Evolutionary conservation across 306 rosid species (phyloP).

Genomic region (Prunus fruticosa): DNA sequence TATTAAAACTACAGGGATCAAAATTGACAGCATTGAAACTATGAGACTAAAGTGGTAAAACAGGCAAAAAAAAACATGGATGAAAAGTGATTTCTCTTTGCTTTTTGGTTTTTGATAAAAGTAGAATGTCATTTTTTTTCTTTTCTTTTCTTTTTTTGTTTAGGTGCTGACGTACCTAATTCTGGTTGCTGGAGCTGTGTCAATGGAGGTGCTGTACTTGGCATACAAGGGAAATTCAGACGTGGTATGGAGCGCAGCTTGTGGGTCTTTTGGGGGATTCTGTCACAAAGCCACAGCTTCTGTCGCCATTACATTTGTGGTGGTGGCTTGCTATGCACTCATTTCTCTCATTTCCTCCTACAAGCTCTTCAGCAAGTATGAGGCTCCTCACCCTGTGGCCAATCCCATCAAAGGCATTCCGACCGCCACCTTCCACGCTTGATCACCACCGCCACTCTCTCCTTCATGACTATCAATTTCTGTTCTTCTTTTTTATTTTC

Average conservation of each 20-base stretch:
- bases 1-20: too few relatives aligned
- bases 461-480: not conserved
- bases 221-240: conserved; percentile 61
- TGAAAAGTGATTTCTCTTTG: too few relatives aligned
- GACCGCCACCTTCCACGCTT: conserved; percentile 44
- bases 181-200: conserved; percentile 66
- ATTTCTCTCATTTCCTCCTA: conserved; percentile 77
- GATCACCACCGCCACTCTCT: not conserved
- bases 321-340: conserved; percentile 49
- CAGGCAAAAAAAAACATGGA: too few relatives aligned
- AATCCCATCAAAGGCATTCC: conserved; percentile 34
- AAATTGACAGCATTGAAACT: too few relatives aligned
- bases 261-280: conserved; percentile 57
- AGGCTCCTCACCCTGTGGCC: conserved; percentile 34
- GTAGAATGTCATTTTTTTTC: too few relatives aligned
- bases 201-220: conserved; percentile 66
- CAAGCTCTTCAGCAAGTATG: conserved; percentile 68
- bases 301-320: conserved; percentile 51
- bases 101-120: too few relatives aligned
- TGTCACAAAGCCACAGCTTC: conserved; percentile 66
- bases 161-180: conserved; percentile 66
- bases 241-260: conserved; percentile 67
- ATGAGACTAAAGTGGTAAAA: too few relatives aligned
- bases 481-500: not conserved
- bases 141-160: not conserved